phyloP scores from a whole-genome alignment of 2,329 filamentous ascomycete species.

The Daldinia sp. region DNA sequence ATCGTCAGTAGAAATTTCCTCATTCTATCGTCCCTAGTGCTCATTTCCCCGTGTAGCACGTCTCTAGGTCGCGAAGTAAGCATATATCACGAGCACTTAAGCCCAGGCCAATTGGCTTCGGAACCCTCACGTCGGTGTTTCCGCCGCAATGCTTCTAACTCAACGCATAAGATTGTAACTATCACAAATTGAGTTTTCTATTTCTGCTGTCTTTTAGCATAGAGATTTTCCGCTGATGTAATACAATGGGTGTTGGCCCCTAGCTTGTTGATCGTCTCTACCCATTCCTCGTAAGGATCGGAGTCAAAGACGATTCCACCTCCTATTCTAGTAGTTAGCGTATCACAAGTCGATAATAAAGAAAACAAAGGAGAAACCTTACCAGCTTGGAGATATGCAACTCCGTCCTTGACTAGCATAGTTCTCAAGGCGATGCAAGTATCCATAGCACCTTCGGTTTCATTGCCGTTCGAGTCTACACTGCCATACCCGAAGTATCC shows the following conservation, averaged over 20 bases:
- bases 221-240: slow-evolving; percentile 78
- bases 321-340: slow-evolving; percentile 52
- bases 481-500: slow-evolving; percentile 93
- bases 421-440: slow-evolving; percentile 83
- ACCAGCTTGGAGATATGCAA: slow-evolving; percentile 89
- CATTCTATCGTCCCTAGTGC: not conserved
- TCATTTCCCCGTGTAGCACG: too few relatives aligned
- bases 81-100: not conserved
- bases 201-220: slow-evolving; percentile 49
- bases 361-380: slow-evolving; percentile 40
- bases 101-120: not conserved
- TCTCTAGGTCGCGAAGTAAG: too few relatives aligned
- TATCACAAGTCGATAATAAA: not conserved
- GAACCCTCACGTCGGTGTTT: not conserved
- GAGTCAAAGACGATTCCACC: slow-evolving; percentile 96
- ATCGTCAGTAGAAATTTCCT: not conserved
- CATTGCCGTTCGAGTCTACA: slow-evolving; percentile 68
- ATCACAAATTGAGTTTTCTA: not conserved
- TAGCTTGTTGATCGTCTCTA: slow-evolving; percentile 96
- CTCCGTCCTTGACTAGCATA: slow-evolving; percentile 91
- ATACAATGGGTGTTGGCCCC: slow-evolving; percentile 90
- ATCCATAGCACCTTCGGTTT: slow-evolving; percentile 87
- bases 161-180: not conserved
- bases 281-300: slow-evolving; percentile 88
- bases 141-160: not conserved